These are phyloP conservation scores for Pseudomassariella vexata DNA, from an alignment of 2,329 filamentous ascomycete species.

Conservation along the genomic window DNA sequence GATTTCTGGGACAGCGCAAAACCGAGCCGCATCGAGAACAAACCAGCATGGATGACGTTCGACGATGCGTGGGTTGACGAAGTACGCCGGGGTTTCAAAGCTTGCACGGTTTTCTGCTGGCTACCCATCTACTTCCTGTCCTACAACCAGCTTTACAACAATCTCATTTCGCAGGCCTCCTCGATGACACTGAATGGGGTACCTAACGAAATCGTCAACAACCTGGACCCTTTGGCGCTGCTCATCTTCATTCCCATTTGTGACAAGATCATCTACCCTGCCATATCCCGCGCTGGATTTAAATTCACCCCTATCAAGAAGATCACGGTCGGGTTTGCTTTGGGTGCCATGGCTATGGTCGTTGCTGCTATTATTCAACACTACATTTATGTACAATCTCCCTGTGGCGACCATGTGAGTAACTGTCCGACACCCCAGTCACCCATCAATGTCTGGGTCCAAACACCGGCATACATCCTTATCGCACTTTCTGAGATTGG, in stretches of 20 bases:
- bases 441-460: constrained; percentile 59
- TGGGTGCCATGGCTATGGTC: constrained; percentile 57
- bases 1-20: constrained; percentile 63
- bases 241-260: constrained; percentile 70
- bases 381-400: constrained; percentile 58
- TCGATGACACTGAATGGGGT: constrained; percentile 64
- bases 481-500: constrained; percentile 44
- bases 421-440: constrained; percentile 24
- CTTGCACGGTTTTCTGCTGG: constrained; percentile 68
- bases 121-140: constrained; percentile 58
- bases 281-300: constrained; percentile 56
- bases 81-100: constrained; percentile 62
- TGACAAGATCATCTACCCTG: constrained; percentile 64
- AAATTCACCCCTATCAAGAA: constrained; percentile 71
- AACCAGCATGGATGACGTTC: constrained; percentile 71
- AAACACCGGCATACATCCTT: constrained; percentile 43
- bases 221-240: constrained; percentile 69
- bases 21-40: constrained; percentile 53
- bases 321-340: constrained; percentile 64
- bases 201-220: constrained; percentile 73
- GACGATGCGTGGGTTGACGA: constrained; percentile 82
- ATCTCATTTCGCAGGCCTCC: constrained; percentile 57
- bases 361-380: constrained; percentile 51
- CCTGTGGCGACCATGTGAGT: constrained; percentile 53
- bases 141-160: constrained; percentile 56